phyloP scores from a whole-genome alignment of 176 grass and related monocot species.

The Oryza glumipatula region DNA sequence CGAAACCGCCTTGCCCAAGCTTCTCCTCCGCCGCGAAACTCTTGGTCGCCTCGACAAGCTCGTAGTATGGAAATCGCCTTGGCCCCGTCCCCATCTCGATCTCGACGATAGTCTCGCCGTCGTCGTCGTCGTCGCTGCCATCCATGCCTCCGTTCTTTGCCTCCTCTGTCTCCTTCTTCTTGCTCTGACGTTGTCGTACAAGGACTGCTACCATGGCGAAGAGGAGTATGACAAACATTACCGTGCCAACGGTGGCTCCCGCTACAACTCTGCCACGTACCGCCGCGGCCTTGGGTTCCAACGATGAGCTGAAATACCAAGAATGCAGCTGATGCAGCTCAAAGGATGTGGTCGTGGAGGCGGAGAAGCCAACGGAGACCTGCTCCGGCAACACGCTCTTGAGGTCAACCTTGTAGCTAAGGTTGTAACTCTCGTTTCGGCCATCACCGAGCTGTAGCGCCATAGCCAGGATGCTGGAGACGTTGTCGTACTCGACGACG shows the following conservation, averaged over 20 bases:
- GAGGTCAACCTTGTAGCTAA: constrained; percentile 31
- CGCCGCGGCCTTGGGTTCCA: too few species aligned
- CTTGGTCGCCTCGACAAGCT: constrained; percentile 40
- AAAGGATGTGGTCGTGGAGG: not conserved
- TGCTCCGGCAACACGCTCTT: not conserved
- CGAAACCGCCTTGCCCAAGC: constrained; percentile 70
- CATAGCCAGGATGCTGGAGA: not conserved
- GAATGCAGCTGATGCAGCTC: constrained; percentile 40
- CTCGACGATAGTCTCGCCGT: constrained; percentile 19
- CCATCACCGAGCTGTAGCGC: too few species aligned
- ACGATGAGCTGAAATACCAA: constrained; percentile 47
- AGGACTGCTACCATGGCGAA: not conserved
- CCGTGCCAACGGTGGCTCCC: not conserved
- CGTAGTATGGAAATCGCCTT: constrained; percentile 37
- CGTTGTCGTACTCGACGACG: not conserved
- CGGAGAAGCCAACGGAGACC: constrained; percentile 55
- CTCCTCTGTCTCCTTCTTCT: not conserved
- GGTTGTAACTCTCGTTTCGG: too few species aligned
- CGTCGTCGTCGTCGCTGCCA: not conserved
- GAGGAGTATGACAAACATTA: not conserved
- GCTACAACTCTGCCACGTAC: not conserved
- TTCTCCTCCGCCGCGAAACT: constrained; percentile 54
- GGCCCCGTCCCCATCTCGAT: constrained; percentile 53
- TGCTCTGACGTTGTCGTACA: not conserved
- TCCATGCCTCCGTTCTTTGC: not conserved